Percentiles rank a stretch among this genome's conserved stretches.
Conservation (phyloP, 768 basidiomycete genomes). For the Mycena amicta region DNA sequence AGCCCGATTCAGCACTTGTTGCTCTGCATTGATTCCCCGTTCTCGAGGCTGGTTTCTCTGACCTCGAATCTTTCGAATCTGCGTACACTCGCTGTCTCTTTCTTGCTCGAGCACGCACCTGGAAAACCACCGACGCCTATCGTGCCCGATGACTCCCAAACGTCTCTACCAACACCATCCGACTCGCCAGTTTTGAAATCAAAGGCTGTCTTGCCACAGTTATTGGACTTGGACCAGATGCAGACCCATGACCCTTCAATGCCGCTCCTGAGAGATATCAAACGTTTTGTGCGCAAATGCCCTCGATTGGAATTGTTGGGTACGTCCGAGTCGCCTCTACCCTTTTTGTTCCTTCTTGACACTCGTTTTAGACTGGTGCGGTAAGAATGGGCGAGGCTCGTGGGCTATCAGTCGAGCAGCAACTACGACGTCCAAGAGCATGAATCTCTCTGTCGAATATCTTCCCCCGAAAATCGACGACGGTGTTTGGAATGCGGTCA, state of each 20-base stretch:
- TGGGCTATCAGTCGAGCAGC: slow-evolving; percentile 31
- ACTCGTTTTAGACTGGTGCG: slow-evolving; percentile 36
- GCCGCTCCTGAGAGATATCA: slow-evolving; percentile 39
- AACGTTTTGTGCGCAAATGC: slow-evolving; percentile 39
- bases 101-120: slow-evolving; percentile 34
- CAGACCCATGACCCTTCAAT: slow-evolving; percentile 38
- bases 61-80: slow-evolving; percentile 33
- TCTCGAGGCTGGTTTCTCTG: slow-evolving; percentile 36
- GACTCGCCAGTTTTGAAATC: slow-evolving; percentile 34
- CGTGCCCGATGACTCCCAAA: slow-evolving; percentile 16
- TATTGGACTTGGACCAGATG: slow-evolving; percentile 30
- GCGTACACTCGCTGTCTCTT: slow-evolving; percentile 30
- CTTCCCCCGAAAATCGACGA: slow-evolving; percentile 25
- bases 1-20: slow-evolving; percentile 27
- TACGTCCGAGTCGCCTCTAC: slow-evolving; percentile 10
- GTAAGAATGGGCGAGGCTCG: slow-evolving; percentile 34
- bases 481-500: slow-evolving; percentile 26
- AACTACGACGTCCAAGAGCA: slow-evolving; percentile 27
- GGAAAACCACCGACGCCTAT: slow-evolving; percentile 31
- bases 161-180: slow-evolving; percentile 33
- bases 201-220: slow-evolving; percentile 30
- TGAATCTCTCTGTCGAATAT: slow-evolving; percentile 37
- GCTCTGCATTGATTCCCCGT: slow-evolving; percentile 38
- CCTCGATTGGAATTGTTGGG: slow-evolving; percentile 34
- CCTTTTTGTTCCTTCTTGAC: not conserved